Conservation (phyloP, 2,329 filamentous ascomycete species). For the Pseudopithomyces chartarum region DNA sequence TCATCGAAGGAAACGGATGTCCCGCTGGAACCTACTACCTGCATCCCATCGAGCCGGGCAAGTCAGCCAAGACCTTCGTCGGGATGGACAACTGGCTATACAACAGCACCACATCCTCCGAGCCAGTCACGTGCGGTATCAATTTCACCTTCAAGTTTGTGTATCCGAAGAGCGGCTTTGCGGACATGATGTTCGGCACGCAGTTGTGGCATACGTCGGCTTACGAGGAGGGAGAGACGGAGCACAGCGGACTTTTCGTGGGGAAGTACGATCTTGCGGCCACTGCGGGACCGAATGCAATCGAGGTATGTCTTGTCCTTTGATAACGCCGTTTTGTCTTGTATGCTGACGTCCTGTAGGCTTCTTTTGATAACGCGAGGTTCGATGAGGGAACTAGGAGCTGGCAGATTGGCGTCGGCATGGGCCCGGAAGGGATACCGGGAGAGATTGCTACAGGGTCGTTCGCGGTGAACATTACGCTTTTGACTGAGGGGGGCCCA, state of each 20-base stretch:
- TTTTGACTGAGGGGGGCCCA: neutral
- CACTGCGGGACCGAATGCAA: neutral
- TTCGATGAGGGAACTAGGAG: neutral
- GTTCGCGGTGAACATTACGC: neutral
- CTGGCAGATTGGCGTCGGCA: neutral
- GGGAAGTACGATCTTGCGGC: neutral
- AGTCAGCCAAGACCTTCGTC: slow-evolving; percentile 4
- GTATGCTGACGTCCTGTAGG: neutral
- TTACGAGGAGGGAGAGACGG: slow-evolving; percentile 2
- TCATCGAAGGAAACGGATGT: slow-evolving; percentile 8
- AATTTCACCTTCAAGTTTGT: slow-evolving; percentile 4
- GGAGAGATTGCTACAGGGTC: neutral
- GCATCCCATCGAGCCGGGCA: slow-evolving; percentile 2
- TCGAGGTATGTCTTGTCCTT: neutral
- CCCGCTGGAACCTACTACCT: slow-evolving; percentile 4
- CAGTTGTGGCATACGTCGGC: neutral
- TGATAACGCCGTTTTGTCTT: neutral
- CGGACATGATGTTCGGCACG: neutral
- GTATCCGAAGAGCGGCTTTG: neutral
- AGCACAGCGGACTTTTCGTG: neutral
- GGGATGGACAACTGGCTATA: slow-evolving; percentile 4
- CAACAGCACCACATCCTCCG: slow-evolving; percentile 3
- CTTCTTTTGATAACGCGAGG: neutral
- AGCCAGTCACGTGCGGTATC: slow-evolving; percentile 1
- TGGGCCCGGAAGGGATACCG: neutral